phyloP scores from a whole-genome alignment of 495 filamentous ascomycete species.

The Neurospora hispaniola region DNA sequence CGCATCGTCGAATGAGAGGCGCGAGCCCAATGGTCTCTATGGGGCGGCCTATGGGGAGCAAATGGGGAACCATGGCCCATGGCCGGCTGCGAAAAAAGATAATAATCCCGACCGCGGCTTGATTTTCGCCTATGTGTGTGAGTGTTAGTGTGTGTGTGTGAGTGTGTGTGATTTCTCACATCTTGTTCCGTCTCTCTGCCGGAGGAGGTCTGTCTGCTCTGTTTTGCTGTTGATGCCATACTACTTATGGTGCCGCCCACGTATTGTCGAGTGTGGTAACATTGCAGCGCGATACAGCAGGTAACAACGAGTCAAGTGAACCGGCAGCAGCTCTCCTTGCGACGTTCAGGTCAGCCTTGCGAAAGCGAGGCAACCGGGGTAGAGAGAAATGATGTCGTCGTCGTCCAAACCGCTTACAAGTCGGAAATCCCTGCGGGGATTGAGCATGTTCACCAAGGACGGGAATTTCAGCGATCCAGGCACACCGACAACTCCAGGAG shows the following conservation, averaged over 20 bases:
- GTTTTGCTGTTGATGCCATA: not conserved
- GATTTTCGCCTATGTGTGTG: not conserved
- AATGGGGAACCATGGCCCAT: not conserved
- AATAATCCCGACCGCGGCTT: constrained; percentile 19
- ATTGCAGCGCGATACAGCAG: not conserved
- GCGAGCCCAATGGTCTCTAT: constrained; percentile 14
- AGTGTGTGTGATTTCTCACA: not conserved
- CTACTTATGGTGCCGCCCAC: not conserved
- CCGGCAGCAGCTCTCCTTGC: not conserved
- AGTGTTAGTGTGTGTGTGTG: not conserved
- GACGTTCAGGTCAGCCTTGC: not conserved
- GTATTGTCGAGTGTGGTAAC: not conserved
- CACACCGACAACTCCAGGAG: not conserved
- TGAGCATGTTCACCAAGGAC: not conserved
- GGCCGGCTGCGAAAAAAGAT: constrained; percentile 8
- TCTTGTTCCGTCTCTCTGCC: not conserved
- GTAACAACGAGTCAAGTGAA: not conserved
- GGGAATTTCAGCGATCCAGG: not conserved
- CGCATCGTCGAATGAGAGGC: constrained; percentile 18
- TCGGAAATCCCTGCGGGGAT: not conserved
- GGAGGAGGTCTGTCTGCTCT: not conserved
- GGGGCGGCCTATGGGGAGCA: not conserved
- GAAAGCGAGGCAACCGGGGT: not conserved
- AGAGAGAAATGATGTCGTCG: not conserved
- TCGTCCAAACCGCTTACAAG: not conserved